Evolutionary conservation across 192 early-diverging fungal genomes (phyloP), one percentile per base, ranked within the genome.

Genomic region (Backusella mclennaniae): DNA sequence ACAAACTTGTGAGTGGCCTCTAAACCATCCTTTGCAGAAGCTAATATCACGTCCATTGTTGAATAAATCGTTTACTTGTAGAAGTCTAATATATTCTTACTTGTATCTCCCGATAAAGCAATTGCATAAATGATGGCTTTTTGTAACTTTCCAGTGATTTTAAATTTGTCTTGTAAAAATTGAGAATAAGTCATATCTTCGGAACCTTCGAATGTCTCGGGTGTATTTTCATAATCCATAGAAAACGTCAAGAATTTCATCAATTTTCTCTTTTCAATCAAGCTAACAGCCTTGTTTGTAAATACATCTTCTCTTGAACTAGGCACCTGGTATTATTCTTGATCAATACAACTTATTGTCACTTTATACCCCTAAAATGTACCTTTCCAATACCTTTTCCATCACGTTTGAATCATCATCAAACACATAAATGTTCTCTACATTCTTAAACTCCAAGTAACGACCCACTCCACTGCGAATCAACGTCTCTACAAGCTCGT

Each of bases 261-360:
- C 79, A 98, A 78, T 66, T 91, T 88, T 73, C 97, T 86, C 82
- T 98, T 98, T 41, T 97, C 97, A 49, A 94, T 82, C 41, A 97
- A 80, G 8, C 83, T 84, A 15, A 97, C 85, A 21, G 89, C 83
- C 23, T 91, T 88, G 71, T 89, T 93, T 17, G 89, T 86, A 88
- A 98, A 98, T 19, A 98, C 87, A 79, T 97, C 97, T 77, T 96
- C 96, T 80, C 96, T 97, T 63, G 93, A 92, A 21, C 91, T 88
- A 0, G 97, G 97, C 4, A 96, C 93, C 83, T 91, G 80, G 11
- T 14, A 33, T 33, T 33, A 33, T 33, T 33, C 26, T 49, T 76
- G 19, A 39, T 33, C 75, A 71, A 38, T 69, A 89, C 90, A 33
- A 33, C 33, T 2, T 26, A 31, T 33, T 3, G 33, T 33, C 26